These are phyloP conservation scores for Exutisphaerella laricina DNA, from an alignment of 2,329 filamentous ascomycete genomes.

Conservation along the genomic window DNA sequence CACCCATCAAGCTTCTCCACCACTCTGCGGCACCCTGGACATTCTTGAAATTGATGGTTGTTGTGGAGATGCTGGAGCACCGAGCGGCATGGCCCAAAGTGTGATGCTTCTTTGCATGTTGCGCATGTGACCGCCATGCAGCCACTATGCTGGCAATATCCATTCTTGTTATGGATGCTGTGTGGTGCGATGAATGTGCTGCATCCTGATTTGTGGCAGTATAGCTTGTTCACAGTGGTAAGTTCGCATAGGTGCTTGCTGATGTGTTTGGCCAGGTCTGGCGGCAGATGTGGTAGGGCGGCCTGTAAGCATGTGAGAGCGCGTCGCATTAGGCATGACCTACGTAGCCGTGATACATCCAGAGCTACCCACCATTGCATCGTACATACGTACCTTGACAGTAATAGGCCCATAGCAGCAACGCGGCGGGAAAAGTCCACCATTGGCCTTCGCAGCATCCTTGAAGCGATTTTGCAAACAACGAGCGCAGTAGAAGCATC, in stretches of 20 bases:
- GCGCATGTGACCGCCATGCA: conserved; percentile 16
- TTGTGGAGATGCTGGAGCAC: conserved; percentile 4
- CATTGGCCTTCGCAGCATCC: not conserved
- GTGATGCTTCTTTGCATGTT: conserved; percentile 17
- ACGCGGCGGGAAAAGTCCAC: not conserved
- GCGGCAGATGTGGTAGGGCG: not conserved
- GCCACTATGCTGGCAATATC: conserved; percentile 21
- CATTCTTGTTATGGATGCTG: conserved; percentile 21
- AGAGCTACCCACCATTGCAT: too few relatives aligned
- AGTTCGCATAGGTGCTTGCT: conserved; percentile 12
- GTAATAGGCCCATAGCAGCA: not conserved
- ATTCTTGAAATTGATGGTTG: conserved; percentile 10
- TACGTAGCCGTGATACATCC: too few relatives aligned
- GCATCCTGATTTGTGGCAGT: conserved; percentile 15
- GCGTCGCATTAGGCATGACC: too few relatives aligned
- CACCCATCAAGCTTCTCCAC: conserved; percentile 16
- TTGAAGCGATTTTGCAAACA: not conserved
- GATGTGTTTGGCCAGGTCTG: not conserved
- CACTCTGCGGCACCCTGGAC: conserved; percentile 11
- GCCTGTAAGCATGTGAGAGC: too few relatives aligned
- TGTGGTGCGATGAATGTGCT: conserved; percentile 17
- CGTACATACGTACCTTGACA: not conserved
- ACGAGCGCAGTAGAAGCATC: not conserved
- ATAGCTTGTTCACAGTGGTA: conserved; percentile 15
- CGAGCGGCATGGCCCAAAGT: conserved; percentile 16